Percentiles rank a stretch among this genome's conserved stretches.
These are phyloP conservation scores for Adiantum capillusveneris DNA, from an alignment of 75 land plant species.

Conservation along the genomic window DNA sequence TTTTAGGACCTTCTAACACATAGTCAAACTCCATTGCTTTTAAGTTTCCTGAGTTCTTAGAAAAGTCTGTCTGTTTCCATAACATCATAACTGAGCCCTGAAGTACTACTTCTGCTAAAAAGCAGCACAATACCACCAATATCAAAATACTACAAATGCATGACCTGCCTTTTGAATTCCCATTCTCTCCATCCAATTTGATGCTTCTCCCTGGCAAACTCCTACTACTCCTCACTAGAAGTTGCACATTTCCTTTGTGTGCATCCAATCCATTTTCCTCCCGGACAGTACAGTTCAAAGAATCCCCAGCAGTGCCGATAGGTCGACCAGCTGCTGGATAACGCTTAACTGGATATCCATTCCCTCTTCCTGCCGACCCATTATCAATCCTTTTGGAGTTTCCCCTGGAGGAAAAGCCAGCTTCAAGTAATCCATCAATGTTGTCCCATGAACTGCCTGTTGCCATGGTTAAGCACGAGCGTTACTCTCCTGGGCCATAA, in stretches of 20 bases:
- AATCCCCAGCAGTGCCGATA: background rate
- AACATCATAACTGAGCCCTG: conserved; percentile 26
- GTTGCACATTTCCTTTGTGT: background rate
- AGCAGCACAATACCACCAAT: conserved; percentile 5
- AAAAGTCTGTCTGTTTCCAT: conserved; percentile 19
- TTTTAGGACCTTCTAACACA: background rate
- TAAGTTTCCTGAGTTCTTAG: background rate
- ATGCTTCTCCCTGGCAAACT: background rate
- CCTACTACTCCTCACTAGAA: background rate
- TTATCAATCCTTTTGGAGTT: background rate
- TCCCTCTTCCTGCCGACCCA: background rate
- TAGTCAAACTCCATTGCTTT: background rate
- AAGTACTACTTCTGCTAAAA: conserved; percentile 10
- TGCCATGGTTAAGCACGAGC: no score
- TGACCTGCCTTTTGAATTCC: background rate
- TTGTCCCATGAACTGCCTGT: background rate
- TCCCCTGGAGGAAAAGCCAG: conserved; percentile 1
- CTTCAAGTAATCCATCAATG: background rate
- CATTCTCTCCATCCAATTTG: conserved; percentile 2
- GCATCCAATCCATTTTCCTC: background rate
- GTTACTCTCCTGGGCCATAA: no score
- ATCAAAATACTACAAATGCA: conserved; percentile 12
- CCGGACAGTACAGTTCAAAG: background rate
- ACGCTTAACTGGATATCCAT: conserved; percentile 3
- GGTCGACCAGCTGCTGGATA: background rate